Base-by-base conservation (phyloP, 164 flowering plant genomes). In the Warburgia ugandensis region DNA sequence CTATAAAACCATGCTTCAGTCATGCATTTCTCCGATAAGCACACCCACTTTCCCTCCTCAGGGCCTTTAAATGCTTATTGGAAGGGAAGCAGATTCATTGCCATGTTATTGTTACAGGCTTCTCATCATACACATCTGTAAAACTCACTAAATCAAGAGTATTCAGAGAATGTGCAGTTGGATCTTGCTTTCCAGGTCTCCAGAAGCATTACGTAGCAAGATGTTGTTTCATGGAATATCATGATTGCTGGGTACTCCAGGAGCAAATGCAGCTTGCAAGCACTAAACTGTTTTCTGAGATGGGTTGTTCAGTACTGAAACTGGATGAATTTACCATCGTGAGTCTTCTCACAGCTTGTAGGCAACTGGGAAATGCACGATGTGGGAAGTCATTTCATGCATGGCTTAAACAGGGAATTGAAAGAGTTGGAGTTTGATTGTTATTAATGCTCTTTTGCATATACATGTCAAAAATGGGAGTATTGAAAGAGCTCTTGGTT, bases 401-500 rank as follows among this genome's bases (percentile, higher is more conserved):
- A 28, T 73, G 75, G 76, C 68, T 75, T 25, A 64, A 52, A 23
- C 58, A 62, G 58, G 59, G 50, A 45, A 14, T 41, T 14, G 25
- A 17, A 33, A 19, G 20, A 58, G 54, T 48, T 31, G 48, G 14
- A 73, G 73, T 60, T 38, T 64, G 61, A 63, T 69, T 35, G 47
- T 79, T 53, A 44, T 31, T 48, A 77, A 79, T 65, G 75, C 85
- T 44, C 72, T 79, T 59, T n/a, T 79, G 33, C 78, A 77, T 64
- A 73, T 77, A 77, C 77, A 79, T 45, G 74, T 65, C 55, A 77
- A 75, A 53, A 73, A 80, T 60, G 80, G 80, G n/a, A 66, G 61
- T 54, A 51, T 78, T 32, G 68, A 66, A 47, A 56, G 44, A 16
- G 83, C 80, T 44, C 41, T 64, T 19, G 23, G 69, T 73, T 61